Base-by-base conservation (phyloP, 305 asterid species). In the Solanum aculeatissimum region DNA sequence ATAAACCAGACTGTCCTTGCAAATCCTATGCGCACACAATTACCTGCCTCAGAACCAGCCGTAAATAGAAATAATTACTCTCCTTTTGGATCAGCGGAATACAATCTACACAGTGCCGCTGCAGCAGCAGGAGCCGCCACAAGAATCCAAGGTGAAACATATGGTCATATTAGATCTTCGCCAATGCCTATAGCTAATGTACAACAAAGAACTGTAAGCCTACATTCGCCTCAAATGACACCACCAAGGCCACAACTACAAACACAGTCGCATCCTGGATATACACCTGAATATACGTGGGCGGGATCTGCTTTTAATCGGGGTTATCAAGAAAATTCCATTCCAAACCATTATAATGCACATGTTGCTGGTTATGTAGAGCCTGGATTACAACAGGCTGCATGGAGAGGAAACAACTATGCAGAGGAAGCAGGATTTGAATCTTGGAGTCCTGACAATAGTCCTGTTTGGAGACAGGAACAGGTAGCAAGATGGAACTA, bases 371-470 rank as follows among this genome's bases (percentile, higher is more conserved):
- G 88, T 12, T 63, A 92, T 45, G 86, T 80, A 49, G 87, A 70
- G 78, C 86, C 83, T 55, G 53, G 86, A 7, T 12, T 25, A 54
- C 86, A 47, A 7, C 57, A 58, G 6, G 84, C 85, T 68, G 11
- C 75, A 45, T 83, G 94, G 92, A 92, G 88, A 84, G 89, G 94
- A 87, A 88, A 84, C 83, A 86, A 65, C 15, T 42, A 32, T 58
- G 80, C 23, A 57, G 92, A 77, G 53, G 88, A 92, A 89, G 86
- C 91, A 2, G 91, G 69, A 49, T 91, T 55, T 32, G 97, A 93
- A 85, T 85, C 96, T 6, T 89, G 96, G 97, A 93, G 97, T 89
- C 98, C 92, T 15, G 93, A 94, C 23, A 84, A 92, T 83, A 93
- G 98, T 84, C 95, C 97, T 2, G 80, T 86, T 77, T 89, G 98